These are phyloP conservation scores for Phlyctochytrium planicorne DNA, from an alignment of 192 early-diverging fungal genomes.

Conservation along the genomic window DNA sequence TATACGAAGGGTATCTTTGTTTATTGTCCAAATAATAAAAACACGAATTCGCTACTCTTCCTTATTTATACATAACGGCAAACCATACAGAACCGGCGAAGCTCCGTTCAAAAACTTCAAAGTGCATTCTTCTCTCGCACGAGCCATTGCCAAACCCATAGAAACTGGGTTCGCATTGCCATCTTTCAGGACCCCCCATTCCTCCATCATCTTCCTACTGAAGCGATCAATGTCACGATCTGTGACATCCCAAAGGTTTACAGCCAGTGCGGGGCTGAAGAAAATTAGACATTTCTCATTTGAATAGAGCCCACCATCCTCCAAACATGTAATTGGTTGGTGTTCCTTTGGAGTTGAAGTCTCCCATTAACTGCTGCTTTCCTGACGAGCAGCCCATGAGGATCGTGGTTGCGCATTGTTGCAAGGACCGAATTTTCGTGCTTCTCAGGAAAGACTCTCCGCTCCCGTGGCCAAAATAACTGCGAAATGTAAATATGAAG, in stretches of 20 bases:
- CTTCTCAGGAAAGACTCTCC: constrained; percentile 80
- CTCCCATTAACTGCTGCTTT: constrained; percentile 64
- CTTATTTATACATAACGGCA: constrained; percentile 57
- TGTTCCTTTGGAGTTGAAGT: constrained; percentile 87
- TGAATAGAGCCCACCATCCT: constrained; percentile 58
- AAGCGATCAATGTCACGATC: constrained; percentile 95
- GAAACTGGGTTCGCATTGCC: constrained; percentile 59
- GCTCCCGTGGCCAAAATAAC: constrained; percentile 94
- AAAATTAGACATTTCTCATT: constrained; percentile 7
- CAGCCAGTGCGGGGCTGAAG: constrained; percentile 74
- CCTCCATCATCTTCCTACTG: constrained; percentile 63
- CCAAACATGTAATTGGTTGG: constrained; percentile 82
- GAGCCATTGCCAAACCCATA: constrained; percentile 72
- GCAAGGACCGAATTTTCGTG: constrained; percentile 60
- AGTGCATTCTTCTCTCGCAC: constrained; percentile 68
- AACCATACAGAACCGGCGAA: constrained; percentile 90
- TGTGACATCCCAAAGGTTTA: constrained; percentile 98
- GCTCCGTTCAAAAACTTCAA: constrained; percentile 87
- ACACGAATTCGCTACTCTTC: background rate
- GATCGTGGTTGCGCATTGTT: constrained; percentile 73
- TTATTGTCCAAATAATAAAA: too few species aligned
- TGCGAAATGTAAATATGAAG: constrained; percentile 27
- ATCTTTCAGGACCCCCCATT: too few species aligned
- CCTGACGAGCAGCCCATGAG: constrained; percentile 97
- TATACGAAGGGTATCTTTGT: too few species aligned